Evolutionary conservation across 108 stramenopile genomes (phyloP), one percentile per base, ranked within the genome.

Genomic region (Hondaea fermentalgiana): DNA sequence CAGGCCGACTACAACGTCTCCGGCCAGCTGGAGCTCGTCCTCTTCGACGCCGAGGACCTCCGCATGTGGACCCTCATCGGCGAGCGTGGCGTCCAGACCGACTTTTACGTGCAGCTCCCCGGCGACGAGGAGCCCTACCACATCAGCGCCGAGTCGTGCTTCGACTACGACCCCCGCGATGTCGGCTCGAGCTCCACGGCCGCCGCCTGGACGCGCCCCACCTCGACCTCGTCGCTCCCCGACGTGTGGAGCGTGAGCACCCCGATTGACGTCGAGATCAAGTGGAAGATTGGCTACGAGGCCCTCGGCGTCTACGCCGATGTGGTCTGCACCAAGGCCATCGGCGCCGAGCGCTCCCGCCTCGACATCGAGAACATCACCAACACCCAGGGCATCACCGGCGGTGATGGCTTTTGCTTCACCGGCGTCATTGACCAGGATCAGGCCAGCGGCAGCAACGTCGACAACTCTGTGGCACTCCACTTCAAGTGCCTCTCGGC

Each of bases 61-160:
- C 23, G n/a, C 49, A 83, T 53, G 49, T 83, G 23, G n/a, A 83
- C 76, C 51, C 51, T 53, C 51, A 83, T 83, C 51, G 76, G 76
- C n/a, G 76, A 83, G 76, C 76, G 76, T 23, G 76, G 76, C 28
- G 76, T 83, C 76, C 44, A 53, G 23, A 53, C 51, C n/a, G 76
- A 83, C 44, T 47, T 53, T 53, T n/a, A 53, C 44, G 45, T 83
- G 10, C 44, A 47, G 44, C 76, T 83, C 45, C 23, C 76, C 28
- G 76, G 28, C 28, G 76, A 53, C 51, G n/a, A 23, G 23, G 51
- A 83, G 60, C 43, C 88, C 43, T 83, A 53, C 76, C 44, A n/a
- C n/a, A 47, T 83, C 76, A 83, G 28, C 76, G 42, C 76, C 5
- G 76, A 83, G 19, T 12, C 44, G 8, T 83, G 76, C 51, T 83